phyloP scores from a whole-genome alignment of 768 basidiomycete genomes.

The Crucibulum laeve region DNA sequence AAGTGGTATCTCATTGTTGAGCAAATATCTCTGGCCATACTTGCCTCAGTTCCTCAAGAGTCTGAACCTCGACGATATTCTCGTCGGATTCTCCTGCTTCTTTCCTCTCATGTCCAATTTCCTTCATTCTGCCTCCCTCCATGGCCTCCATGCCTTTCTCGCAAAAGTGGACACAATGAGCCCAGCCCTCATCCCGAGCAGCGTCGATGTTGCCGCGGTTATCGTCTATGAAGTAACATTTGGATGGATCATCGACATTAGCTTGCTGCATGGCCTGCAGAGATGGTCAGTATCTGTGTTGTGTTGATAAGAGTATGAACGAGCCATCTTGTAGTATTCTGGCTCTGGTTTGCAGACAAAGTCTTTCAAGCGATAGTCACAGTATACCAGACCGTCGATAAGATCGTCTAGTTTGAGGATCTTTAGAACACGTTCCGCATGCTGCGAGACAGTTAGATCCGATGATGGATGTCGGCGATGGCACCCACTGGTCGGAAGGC shows the following conservation, averaged over 20 bases:
- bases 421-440: conserved; percentile 73
- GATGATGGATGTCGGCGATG: background rate
- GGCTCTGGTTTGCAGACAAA: conserved; percentile 83
- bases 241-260: conserved; percentile 55
- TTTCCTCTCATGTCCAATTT: conserved; percentile 35
- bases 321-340: conserved; percentile 62
- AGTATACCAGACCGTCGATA: conserved; percentile 73
- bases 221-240: conserved; percentile 80
- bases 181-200: conserved; percentile 67
- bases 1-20: conserved; percentile 4
- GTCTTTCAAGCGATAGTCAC: conserved; percentile 63
- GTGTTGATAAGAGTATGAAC: background rate
- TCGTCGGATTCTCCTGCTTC: conserved; percentile 29
- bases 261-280: conserved; percentile 64
- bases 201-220: conserved; percentile 64
- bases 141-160: conserved; percentile 60
- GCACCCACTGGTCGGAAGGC: conserved; percentile 66
- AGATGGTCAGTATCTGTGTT: conserved; percentile 3
- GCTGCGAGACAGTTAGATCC: conserved; percentile 37
- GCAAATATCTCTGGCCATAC: conserved; percentile 79
- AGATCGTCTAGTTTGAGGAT: conserved; percentile 72
- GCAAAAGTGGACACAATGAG: conserved; percentile 69
- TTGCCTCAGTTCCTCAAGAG: conserved; percentile 61
- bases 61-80: conserved; percentile 46
- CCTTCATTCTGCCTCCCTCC: conserved; percentile 57